phyloP scores from a whole-genome alignment of 192 early-diverging fungal genomes.

The Backusella luteola region DNA sequence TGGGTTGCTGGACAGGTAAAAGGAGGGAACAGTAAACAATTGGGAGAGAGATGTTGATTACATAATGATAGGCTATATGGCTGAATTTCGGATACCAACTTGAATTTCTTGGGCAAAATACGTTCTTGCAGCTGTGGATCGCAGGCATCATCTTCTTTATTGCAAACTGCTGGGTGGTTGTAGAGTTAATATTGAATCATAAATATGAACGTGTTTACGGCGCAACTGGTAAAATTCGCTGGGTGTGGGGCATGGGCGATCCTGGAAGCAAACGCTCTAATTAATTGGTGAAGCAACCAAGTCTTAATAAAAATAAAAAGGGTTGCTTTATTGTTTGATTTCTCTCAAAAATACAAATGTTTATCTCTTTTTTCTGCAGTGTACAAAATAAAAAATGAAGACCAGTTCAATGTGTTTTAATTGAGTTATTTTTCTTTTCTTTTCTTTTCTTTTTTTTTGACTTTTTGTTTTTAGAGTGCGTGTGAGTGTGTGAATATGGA shows the following conservation, averaged over 20 bases:
- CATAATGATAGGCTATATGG: conserved; percentile 67
- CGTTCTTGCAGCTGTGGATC: conserved; percentile 73
- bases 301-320: not conserved
- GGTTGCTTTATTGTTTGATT: not conserved
- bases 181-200: conserved; percentile 48
- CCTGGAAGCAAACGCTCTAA: conserved; percentile 18
- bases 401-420: not conserved
- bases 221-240: conserved; percentile 43
- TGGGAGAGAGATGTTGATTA: too few relatives aligned
- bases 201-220: conserved; percentile 50
- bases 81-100: conserved; percentile 82
- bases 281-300: not conserved
- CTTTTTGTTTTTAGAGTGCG: not conserved
- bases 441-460: not conserved
- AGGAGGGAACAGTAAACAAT: too few relatives aligned
- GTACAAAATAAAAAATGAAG: not conserved
- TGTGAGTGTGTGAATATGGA: not conserved
- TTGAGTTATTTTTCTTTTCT: not conserved
- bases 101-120: conserved; percentile 86
- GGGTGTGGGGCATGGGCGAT: conserved; percentile 45
- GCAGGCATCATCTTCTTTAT: conserved; percentile 72
- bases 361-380: too few relatives aligned
- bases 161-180: conserved; percentile 72
- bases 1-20: conserved; percentile 74
- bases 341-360: not conserved